Percentiles rank a stretch among this genome's conserved stretches.
phyloP scores from a whole-genome alignment of 176 grass and related monocot species.

The Eremochloa ophiuroides region DNA sequence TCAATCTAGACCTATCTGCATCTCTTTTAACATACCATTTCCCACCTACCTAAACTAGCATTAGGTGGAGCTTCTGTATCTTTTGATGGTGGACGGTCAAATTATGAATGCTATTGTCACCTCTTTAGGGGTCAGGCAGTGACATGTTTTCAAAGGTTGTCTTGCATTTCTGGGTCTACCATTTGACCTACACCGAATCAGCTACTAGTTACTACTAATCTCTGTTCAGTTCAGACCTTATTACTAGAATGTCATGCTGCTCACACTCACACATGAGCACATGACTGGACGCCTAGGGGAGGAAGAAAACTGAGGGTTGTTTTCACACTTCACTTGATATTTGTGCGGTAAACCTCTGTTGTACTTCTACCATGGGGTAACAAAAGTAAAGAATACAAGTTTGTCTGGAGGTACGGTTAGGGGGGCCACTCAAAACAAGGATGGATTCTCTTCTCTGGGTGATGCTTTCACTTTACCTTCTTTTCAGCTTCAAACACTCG shows the following conservation, averaged over 20 bases:
- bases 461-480: constrained; percentile 12
- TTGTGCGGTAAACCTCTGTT: constrained; percentile 20
- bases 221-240: constrained; percentile 30
- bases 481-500: constrained; percentile 9
- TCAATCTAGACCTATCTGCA: neutral
- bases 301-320: neutral
- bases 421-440: constrained; percentile 27
- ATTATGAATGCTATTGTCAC: constrained; percentile 21
- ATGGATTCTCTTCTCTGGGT: constrained; percentile 24
- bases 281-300: neutral
- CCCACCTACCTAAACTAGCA: neutral
- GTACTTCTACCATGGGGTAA: neutral
- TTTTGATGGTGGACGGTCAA: constrained; percentile 26
- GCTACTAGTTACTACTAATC: neutral
- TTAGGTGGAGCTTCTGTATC: constrained; percentile 3
- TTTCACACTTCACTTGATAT: neutral
- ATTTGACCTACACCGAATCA: constrained; percentile 12
- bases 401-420: neutral
- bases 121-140: constrained; percentile 27
- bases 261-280: neutral
- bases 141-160: constrained; percentile 15
- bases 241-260: constrained; percentile 1
- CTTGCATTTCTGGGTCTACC: neutral
- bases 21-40: neutral
- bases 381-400: neutral